Percentiles rank a stretch among this genome's conserved stretches.
phyloP scores from a whole-genome alignment of 2,329 filamentous ascomycete species.

The Penicillium sp. region DNA sequence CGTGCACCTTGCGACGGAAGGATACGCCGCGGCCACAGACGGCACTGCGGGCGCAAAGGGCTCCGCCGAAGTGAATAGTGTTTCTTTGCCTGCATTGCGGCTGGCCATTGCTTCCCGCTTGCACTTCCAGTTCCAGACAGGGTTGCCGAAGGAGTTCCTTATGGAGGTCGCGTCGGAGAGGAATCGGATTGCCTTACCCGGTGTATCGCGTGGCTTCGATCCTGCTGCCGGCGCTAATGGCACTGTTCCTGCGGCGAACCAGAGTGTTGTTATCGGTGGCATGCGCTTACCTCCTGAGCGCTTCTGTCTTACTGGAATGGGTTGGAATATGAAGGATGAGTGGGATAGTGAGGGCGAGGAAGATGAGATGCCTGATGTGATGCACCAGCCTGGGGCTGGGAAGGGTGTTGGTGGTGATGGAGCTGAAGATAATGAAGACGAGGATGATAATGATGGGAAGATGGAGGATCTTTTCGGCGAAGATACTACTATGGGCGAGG shows the following conservation, averaged over 20 bases:
- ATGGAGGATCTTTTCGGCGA: constrained; percentile 52
- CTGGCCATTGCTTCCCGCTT: constrained; percentile 61
- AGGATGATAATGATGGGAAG: constrained; percentile 48
- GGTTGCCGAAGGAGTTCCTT: constrained; percentile 62
- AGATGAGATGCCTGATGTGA: constrained; percentile 32
- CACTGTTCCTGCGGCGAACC: constrained; percentile 25
- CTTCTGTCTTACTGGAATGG: constrained; percentile 59
- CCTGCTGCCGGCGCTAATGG: constrained; percentile 25
- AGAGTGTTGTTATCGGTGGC: constrained; percentile 49
- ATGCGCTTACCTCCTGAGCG: constrained; percentile 62
- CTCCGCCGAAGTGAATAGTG: constrained; percentile 49
- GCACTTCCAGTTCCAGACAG: constrained; percentile 60
- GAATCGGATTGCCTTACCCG: constrained; percentile 55
- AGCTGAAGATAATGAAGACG: constrained; percentile 36
- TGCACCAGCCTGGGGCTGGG: constrained; percentile 20
- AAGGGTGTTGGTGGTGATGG: constrained; percentile 35
- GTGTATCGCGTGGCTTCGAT: constrained; percentile 54
- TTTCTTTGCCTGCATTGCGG: constrained; percentile 59
- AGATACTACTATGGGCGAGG: constrained; percentile 40
- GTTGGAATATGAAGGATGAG: constrained; percentile 58
- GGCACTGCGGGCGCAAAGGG: constrained; percentile 37
- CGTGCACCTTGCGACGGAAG: constrained; percentile 52
- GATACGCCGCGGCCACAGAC: constrained; percentile 46
- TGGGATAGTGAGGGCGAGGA: constrained; percentile 58
- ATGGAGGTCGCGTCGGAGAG: constrained; percentile 57